Evolutionary conservation across 2,329 filamentous ascomycete genomes (phyloP).

Genomic region (Verticillium tricorpus): DNA sequence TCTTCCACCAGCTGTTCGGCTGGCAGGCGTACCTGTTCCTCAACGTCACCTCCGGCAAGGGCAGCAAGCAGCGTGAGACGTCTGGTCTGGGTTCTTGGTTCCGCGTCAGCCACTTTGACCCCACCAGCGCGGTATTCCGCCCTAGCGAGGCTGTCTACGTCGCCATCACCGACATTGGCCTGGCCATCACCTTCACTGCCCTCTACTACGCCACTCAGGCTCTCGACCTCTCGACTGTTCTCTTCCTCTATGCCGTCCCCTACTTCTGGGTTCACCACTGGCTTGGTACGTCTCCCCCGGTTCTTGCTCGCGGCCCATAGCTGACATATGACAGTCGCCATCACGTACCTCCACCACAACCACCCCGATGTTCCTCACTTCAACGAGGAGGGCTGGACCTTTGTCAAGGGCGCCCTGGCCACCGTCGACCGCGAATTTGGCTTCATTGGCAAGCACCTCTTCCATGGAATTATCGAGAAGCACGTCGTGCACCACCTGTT

Average conservation of each 20-base stretch:
- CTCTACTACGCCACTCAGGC: conserved; percentile 48
- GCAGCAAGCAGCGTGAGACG: conserved; percentile 40
- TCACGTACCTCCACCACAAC: conserved; percentile 73
- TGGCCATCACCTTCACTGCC: conserved; percentile 43
- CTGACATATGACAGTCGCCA: conserved; percentile 48
- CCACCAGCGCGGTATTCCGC: conserved; percentile 57
- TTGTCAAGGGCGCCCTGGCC: conserved; percentile 53
- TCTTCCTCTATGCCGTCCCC: conserved; percentile 57
- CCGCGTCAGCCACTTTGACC: conserved; percentile 55
- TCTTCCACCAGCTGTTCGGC: conserved; percentile 60
- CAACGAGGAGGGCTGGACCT: conserved; percentile 53
- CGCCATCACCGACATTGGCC: conserved; percentile 54
- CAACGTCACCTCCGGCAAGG: conserved; percentile 47
- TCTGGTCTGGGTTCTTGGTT: conserved; percentile 28
- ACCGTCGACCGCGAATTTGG: conserved; percentile 61
- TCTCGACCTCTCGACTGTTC: conserved; percentile 52
- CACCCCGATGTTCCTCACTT: conserved; percentile 51
- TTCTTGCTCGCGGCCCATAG: background rate
- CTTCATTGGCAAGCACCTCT: conserved; percentile 56
- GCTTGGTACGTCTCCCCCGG: conserved; percentile 48
- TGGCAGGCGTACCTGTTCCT: conserved; percentile 61
- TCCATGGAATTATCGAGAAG: conserved; percentile 57
- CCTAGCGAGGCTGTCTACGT: conserved; percentile 52
- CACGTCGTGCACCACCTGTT: conserved; percentile 60
- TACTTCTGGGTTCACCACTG: conserved; percentile 70